Evolutionary conservation across 169 alveolate genomes (phyloP), one percentile per base, ranked within the genome.

Genomic region (Plasmodium falciparum): DNA sequence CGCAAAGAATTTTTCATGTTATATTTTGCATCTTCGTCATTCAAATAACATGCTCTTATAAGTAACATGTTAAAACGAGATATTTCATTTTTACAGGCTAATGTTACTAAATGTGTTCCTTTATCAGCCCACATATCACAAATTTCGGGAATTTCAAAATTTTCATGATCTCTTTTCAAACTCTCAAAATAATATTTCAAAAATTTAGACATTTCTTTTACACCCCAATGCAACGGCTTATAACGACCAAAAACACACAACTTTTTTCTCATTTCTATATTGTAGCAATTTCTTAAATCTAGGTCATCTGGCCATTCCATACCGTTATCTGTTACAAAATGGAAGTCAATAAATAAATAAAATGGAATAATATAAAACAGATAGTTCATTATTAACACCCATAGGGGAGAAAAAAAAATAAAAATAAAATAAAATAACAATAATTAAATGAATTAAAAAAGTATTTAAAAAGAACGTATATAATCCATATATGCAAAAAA

Each of bases 101-200:
- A 78, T 47, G 89, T 78, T 15, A 78, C 71, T 78, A 78, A 78
- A 56, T 78, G 89, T 1, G 89, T 78, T 54, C 89, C 89, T 24
- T 78, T 78, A 59, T 78, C 78, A 13, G 89, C 89, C 89, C 89
- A 76, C 69, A 76, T 76, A 56, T 76, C 75, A 65, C 78, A 33
- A 65, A 76, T 76, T 59, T 76, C 61, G 3, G 89, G 89, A 12
- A 76, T 65, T 76, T 76, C 89, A 76, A 76, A 76, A 50, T 76
- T 76, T 24, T 12, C 74, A 45, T 63, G 65, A 26, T 76, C 89
- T 65, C 47, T 66, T 76, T 76, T 76, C 65, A 76, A 63, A 8
- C 61, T 15, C 9, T 76, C 89, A 76, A 76, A 76, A 76, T 76
- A 76, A 22, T 65, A 22, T 49, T 65, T 76, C 49, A 76, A 12